Evolutionary conservation across 2,329 filamentous ascomycete species (phyloP).

Genomic region (Sclerotinia borealis): DNA sequence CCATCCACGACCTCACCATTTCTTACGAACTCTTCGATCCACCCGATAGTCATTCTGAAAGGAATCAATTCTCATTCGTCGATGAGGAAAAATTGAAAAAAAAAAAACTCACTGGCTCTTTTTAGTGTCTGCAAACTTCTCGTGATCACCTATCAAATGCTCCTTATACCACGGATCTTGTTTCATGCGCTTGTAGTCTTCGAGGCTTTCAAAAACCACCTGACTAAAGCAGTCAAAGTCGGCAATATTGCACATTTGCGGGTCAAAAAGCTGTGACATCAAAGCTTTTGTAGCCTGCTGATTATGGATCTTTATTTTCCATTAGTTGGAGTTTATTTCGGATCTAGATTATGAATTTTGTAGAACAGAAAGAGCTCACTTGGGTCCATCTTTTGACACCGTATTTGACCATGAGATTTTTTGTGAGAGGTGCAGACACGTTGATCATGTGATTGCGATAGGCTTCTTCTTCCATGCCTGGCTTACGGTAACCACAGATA

Average conservation of each 20-base stretch:
- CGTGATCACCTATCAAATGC: constrained; percentile 40
- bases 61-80: neutral
- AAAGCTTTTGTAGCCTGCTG: constrained; percentile 32
- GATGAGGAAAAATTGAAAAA: neutral
- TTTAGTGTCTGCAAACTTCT: constrained; percentile 45
- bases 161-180: constrained; percentile 44
- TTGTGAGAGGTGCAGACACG: constrained; percentile 41
- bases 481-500: constrained; percentile 42
- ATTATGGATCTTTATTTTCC: constrained; percentile 38
- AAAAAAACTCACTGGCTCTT: constrained; percentile 15
- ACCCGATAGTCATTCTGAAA: neutral
- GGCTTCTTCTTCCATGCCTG: constrained; percentile 43
- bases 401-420: constrained; percentile 44
- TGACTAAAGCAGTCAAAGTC: constrained; percentile 47
- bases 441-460: constrained; percentile 44
- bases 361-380: constrained; percentile 27
- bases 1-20: neutral
- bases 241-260: constrained; percentile 43
- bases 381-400: constrained; percentile 42
- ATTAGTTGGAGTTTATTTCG: neutral
- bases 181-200: constrained; percentile 44
- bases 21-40: neutral
- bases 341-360: too few species aligned
- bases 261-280: constrained; percentile 40
- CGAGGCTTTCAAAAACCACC: constrained; percentile 39